Conservation (phyloP, 2,329 filamentous ascomycete species). For the Thelonectria blattea region DNA sequence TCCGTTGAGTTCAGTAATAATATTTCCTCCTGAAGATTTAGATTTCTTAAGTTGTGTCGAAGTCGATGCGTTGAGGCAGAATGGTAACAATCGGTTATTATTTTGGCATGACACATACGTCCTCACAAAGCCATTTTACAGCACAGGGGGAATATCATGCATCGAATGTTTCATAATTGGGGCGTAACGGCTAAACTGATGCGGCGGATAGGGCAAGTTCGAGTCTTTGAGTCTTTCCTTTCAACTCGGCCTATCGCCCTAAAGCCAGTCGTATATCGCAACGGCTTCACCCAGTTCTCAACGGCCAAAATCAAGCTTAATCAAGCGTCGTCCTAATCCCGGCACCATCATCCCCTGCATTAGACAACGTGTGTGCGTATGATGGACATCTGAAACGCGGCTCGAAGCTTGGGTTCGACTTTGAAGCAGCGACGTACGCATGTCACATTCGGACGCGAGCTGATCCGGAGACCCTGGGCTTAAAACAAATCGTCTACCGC, state of each 20-base stretch:
- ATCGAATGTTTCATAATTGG: too few relatives aligned
- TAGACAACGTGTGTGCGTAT: conserved; percentile 3
- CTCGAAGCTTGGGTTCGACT: conserved; percentile 5
- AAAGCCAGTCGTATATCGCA: not conserved
- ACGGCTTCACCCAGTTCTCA: not conserved
- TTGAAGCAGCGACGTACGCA: not conserved
- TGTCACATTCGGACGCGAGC: not conserved
- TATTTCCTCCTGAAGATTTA: not conserved
- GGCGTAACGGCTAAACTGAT: not conserved
- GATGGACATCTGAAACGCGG: conserved; percentile 13
- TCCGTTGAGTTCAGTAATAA: not conserved
- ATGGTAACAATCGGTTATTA: too few relatives aligned
- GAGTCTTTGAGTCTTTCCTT: not conserved
- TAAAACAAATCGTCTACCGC: conserved; percentile 84
- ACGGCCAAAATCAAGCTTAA: conserved; percentile 4
- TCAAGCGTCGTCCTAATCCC: conserved; percentile 6
- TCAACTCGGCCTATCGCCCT: not conserved
- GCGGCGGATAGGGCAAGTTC: not conserved
- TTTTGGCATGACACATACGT: too few relatives aligned
- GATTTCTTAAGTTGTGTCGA: not conserved
- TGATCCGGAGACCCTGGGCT: not conserved
- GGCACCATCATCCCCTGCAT: not conserved
- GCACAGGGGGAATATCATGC: too few relatives aligned
- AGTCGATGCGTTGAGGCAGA: too few relatives aligned
- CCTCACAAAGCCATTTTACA: too few relatives aligned